Conservation (phyloP, 371 early-diverging fungal genomes). For the Mucor irregularis region DNA sequence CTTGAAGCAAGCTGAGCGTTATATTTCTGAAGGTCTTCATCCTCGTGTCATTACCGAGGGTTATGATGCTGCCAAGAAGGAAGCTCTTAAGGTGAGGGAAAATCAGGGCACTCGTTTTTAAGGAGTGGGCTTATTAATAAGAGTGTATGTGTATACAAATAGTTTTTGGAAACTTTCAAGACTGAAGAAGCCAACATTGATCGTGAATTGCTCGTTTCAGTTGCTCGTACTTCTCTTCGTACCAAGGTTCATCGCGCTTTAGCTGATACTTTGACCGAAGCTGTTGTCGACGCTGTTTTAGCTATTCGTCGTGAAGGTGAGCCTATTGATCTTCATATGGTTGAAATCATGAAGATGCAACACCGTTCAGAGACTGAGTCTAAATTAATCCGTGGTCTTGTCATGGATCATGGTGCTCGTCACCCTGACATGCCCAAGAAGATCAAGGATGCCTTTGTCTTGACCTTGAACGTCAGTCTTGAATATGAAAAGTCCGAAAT, state of each 20-base stretch:
- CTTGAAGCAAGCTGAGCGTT: conserved; percentile 95
- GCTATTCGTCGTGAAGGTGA: conserved; percentile 76
- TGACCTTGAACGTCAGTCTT: conserved; percentile 98
- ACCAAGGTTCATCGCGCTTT: conserved; percentile 94
- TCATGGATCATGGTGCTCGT: conserved; percentile 99
- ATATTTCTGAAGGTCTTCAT: conserved; percentile 96
- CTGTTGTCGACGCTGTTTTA: conserved; percentile 96
- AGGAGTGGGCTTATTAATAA: not conserved
- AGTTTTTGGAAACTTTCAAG: conserved; percentile 91
- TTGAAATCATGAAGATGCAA: conserved; percentile 99
- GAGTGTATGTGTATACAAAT: not conserved
- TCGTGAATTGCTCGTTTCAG: conserved; percentile 88
- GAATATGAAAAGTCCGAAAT: conserved; percentile 99
- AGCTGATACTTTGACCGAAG: conserved; percentile 93
- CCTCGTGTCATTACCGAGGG: conserved; percentile 97
- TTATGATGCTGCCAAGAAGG: conserved; percentile 95
- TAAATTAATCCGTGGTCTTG: conserved; percentile 94
- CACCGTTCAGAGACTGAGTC: conserved; percentile 97
- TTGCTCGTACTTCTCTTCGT: conserved; percentile 94
- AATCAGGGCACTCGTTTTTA: not conserved
- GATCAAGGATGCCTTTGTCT: conserved; percentile 88
- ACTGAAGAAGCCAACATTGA: conserved; percentile 69
- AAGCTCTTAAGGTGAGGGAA: conserved; percentile 76
- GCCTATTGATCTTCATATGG: conserved; percentile 99
- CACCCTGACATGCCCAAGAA: conserved; percentile 99